These are phyloP conservation scores for Canariomyces notabilis DNA, from an alignment of 2,329 filamentous ascomycete genomes.

Conservation along the genomic window DNA sequence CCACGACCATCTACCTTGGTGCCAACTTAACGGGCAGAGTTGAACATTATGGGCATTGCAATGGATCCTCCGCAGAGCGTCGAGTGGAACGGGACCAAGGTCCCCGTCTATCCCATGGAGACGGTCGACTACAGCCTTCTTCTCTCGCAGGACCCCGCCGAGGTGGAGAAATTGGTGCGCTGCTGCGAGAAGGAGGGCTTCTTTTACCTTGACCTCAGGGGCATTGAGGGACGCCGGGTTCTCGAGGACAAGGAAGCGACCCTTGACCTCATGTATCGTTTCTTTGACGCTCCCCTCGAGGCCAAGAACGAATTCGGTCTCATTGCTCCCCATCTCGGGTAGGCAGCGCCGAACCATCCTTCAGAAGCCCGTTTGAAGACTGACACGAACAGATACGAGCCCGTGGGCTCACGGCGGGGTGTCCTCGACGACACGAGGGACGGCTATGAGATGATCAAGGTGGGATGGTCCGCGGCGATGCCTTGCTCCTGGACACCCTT, in stretches of 20 bases:
- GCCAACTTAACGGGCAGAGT: no score
- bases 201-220: constrained; percentile 51
- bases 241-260: constrained; percentile 49
- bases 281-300: constrained; percentile 49
- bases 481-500: background rate
- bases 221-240: constrained; percentile 49
- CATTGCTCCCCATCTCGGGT: constrained; percentile 47
- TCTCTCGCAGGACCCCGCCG: constrained; percentile 49
- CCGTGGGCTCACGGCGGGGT: constrained; percentile 44
- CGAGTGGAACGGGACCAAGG: constrained; percentile 44
- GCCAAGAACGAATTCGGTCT: constrained; percentile 53
- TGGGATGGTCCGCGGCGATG: constrained; percentile 7
- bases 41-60: constrained; percentile 33
- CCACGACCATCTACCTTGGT: no score
- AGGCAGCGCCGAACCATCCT: constrained; percentile 25
- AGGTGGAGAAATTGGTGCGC: constrained; percentile 47
- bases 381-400: constrained; percentile 36
- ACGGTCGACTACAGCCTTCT: constrained; percentile 48
- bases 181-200: constrained; percentile 48
- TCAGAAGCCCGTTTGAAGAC: constrained; percentile 13
- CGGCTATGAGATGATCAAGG: constrained; percentile 51
- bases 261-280: constrained; percentile 50
- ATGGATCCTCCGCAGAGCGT: constrained; percentile 40
- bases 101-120: constrained; percentile 48
- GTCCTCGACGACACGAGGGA: constrained; percentile 45